These are phyloP conservation scores for Suhomyces emberorum DNA, from an alignment of 805 yeast genomes.

Conservation along the genomic window DNA sequence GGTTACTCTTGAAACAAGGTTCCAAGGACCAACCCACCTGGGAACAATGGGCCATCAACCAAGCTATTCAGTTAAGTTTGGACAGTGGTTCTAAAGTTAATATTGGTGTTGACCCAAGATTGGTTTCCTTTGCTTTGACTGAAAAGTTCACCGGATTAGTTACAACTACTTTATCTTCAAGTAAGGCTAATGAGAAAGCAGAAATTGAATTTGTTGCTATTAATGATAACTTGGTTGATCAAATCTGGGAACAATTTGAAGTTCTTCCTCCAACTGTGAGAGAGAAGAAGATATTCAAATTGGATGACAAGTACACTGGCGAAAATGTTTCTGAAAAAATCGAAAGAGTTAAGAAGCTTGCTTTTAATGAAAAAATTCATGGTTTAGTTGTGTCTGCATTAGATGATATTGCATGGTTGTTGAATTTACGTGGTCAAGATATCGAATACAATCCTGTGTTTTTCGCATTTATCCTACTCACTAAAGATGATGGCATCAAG, in stretches of 20 bases:
- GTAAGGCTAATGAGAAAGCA: conserved; percentile 20
- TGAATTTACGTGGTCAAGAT: conserved; percentile 53
- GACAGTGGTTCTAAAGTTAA: conserved; percentile 41
- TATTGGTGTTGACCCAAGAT: conserved; percentile 50
- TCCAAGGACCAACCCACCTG: conserved; percentile 49
- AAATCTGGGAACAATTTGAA: conserved; percentile 70
- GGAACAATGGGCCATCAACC: conserved; percentile 56
- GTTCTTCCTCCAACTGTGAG: conserved; percentile 53
- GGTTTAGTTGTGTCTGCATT: conserved; percentile 45
- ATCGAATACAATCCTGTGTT: conserved; percentile 56
- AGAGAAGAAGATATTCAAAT: conserved; percentile 45
- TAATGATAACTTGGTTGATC: conserved; percentile 67
- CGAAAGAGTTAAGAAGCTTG: conserved; percentile 31
- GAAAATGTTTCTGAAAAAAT: conserved; percentile 59
- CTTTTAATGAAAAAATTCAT: conserved; percentile 18
- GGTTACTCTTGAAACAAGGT: conserved; percentile 55
- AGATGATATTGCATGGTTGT: conserved; percentile 53
- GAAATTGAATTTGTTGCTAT: conserved; percentile 43
- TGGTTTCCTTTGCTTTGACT: conserved; percentile 37
- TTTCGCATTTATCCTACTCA: conserved; percentile 39
- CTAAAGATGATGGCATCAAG: conserved; percentile 25
- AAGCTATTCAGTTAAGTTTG: conserved; percentile 47
- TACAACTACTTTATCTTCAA: conserved; percentile 19
- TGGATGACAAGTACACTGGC: conserved; percentile 62
- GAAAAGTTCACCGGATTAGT: conserved; percentile 31